Base-by-base conservation (phyloP, 2,329 filamentous ascomycete genomes). In the Mollisia scopiformis region DNA sequence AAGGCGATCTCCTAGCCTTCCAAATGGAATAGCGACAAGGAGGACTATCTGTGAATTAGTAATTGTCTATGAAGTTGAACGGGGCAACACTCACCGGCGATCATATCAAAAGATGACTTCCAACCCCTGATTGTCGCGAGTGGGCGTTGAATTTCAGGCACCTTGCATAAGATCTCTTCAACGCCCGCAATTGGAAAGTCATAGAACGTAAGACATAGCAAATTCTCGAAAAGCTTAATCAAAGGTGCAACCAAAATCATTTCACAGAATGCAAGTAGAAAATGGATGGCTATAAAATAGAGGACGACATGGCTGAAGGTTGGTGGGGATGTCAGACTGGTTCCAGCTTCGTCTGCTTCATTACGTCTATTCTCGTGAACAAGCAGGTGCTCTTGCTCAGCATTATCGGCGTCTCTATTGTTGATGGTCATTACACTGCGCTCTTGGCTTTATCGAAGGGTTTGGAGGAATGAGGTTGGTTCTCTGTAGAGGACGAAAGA, bases 271-370 rank as follows among this genome's bases (percentile, higher is more conserved):
- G 67, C 69, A 37, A 73, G 60, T 16, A 71, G 57, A 46, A 73
- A 73, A 61, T 73, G 69, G n/a, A 73, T 63, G 8, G 64, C 58
- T 69, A 72, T 72, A 59, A 72, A 72, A 23, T 69, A 72, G 10
- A 70, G 30, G 19, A 71, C 59, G 46, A 67, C 47, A 39, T 30
- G 37, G 28, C 58, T 55, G 11, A 59, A 47, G 30, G 55, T 58
- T 35, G 25, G 47, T 14, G 51, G 39, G 30, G 19, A 30, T 52
- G 51, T 52, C 37, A 55, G 43, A 11, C 33, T 21, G 2, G 43
- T 14, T 16, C 25, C 25, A 21, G 25, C 35, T 8, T 53, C 52
- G 30, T 41, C 21, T 27, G 31, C 23, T 6, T 2, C 23, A 47
- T 47, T 25, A 3, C 8, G 13, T 16, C 10, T 11, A 28, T 47